These are phyloP conservation scores for Aspergillus thermomutatus DNA, from an alignment of 2,329 filamentous ascomycete genomes.

Conservation along the genomic window DNA sequence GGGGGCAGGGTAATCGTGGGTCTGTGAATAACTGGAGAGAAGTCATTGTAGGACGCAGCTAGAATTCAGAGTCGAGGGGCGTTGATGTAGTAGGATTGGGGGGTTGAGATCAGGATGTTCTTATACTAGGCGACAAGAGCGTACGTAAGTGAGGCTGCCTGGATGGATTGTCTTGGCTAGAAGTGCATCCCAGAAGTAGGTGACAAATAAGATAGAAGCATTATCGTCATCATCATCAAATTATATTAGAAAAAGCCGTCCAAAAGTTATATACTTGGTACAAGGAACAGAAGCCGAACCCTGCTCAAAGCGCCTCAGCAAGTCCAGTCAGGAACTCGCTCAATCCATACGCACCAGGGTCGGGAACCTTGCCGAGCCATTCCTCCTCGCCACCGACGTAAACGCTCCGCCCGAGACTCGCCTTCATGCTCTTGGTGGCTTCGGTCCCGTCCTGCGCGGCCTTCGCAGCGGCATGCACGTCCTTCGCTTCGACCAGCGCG, in stretches of 20 bases:
- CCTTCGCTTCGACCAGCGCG: conserved; percentile 61
- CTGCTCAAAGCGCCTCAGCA: conserved; percentile 49
- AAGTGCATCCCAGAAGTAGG: background rate
- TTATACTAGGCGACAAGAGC: too few species aligned
- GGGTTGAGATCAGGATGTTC: too few species aligned
- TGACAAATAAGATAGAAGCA: background rate
- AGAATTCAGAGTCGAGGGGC: too few species aligned
- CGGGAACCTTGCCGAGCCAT: conserved; percentile 69
- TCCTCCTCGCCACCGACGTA: conserved; percentile 68
- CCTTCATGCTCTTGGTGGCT: conserved; percentile 86
- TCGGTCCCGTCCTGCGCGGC: conserved; percentile 74
- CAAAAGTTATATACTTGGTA: background rate
- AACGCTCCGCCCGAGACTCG: conserved; percentile 77
- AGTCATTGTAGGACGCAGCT: too few species aligned
- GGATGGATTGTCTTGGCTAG: background rate
- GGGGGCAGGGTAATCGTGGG: too few species aligned
- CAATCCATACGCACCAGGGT: conserved; percentile 75
- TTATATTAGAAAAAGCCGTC: conserved; percentile 11
- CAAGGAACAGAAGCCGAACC: conserved; percentile 8
- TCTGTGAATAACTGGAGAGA: too few species aligned
- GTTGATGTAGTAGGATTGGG: too few species aligned
- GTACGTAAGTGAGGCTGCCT: too few species aligned
- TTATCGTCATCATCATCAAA: conserved; percentile 14
- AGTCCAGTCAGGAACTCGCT: conserved; percentile 79
- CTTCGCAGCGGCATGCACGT: conserved; percentile 69